Conservation (phyloP, 148 eudicot genomes). For the Fagopyrum tataricum region DNA sequence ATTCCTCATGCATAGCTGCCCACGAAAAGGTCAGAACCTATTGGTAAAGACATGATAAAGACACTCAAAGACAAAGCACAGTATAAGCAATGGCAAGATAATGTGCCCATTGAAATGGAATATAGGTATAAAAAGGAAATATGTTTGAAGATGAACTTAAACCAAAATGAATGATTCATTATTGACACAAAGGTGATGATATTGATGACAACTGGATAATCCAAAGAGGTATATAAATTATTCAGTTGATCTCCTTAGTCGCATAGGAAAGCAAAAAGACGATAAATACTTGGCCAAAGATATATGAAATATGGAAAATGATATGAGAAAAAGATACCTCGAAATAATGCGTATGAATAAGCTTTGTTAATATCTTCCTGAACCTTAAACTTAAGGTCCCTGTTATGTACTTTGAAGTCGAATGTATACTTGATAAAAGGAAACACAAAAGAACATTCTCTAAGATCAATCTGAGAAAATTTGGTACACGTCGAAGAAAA, state of each 20-base stretch:
- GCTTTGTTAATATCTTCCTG: constrained; percentile 86
- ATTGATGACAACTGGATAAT: background rate
- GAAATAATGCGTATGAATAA: constrained; percentile 83
- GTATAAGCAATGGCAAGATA: background rate
- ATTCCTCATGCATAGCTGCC: background rate
- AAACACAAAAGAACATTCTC: constrained; percentile 88
- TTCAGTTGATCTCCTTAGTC: background rate
- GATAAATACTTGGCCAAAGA: background rate
- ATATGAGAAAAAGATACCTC: constrained; percentile 41
- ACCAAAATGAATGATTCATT: background rate
- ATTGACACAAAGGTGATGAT: background rate
- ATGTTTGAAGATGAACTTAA: background rate
- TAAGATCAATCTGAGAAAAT: constrained; percentile 73
- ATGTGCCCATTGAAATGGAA: background rate
- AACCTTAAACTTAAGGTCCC: constrained; percentile 87
- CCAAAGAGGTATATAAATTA: background rate
- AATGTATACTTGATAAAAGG: constrained; percentile 70
- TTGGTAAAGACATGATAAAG: background rate
- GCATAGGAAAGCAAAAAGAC: background rate
- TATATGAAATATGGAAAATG: background rate
- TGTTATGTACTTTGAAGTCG: constrained; percentile 91
- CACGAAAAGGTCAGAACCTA: background rate
- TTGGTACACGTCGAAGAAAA: constrained; percentile 89
- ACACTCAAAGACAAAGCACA: background rate
- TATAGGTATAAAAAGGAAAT: background rate